Conservation (phyloP, 225 moss, liverwort and hornwort species). For the Physcomitrium patens region DNA sequence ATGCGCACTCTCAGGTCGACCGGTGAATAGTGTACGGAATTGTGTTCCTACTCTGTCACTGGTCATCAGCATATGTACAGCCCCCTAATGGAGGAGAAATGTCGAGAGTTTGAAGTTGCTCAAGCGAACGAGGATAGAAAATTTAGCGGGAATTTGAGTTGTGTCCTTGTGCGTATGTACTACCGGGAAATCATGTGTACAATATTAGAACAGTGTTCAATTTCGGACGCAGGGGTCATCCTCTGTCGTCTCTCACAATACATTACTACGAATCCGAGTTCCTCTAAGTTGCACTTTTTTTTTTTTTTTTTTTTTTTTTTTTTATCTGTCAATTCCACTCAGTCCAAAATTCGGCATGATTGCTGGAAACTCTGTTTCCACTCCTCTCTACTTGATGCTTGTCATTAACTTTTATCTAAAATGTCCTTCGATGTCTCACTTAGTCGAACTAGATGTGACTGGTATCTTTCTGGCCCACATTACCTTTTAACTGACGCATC, state of each 20-base stretch:
- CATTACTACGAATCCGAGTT: constrained; percentile 17
- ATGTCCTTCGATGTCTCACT: no score
- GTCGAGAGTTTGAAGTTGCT: constrained; percentile 21
- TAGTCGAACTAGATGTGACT: no score
- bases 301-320: no score
- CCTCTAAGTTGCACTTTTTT: background rate
- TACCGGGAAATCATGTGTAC: constrained; percentile 40
- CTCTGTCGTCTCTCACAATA: constrained; percentile 22
- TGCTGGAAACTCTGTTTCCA: no score
- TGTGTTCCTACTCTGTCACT: constrained; percentile 36
- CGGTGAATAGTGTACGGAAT: constrained; percentile 38
- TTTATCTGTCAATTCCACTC: background rate
- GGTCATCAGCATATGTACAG: constrained; percentile 50
- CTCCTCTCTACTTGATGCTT: no score
- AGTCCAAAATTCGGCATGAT: no score
- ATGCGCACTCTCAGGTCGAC: constrained; percentile 38
- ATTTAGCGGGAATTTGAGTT: constrained; percentile 4
- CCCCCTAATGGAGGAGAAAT: constrained; percentile 22
- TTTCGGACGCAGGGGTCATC: constrained; percentile 31
- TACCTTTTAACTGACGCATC: no score
- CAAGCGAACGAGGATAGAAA: constrained; percentile 14
- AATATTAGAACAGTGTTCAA: constrained; percentile 28
- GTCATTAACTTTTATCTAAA: no score
- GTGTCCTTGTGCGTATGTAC: constrained; percentile 22
- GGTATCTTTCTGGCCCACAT: no score